Percentiles rank a stretch among this genome's conserved stretches.
These are phyloP conservation scores for Lomentospora prolificans DNA, from an alignment of 2,329 filamentous ascomycete species.

Conservation along the genomic window DNA sequence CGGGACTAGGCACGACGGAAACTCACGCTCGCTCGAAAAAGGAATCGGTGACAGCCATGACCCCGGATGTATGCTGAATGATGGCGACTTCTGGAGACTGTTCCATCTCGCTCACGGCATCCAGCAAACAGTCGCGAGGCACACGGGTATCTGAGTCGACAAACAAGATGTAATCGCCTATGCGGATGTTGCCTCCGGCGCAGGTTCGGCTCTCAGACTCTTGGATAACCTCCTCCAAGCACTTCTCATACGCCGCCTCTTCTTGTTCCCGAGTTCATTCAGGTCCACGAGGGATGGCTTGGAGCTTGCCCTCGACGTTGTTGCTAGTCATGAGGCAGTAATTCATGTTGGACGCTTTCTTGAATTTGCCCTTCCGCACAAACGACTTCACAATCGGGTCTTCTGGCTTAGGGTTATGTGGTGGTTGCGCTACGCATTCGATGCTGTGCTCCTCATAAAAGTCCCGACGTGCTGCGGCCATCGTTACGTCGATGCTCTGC, in stretches of 20 bases:
- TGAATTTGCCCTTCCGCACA: constrained; percentile 49
- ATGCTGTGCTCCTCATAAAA: constrained; percentile 49
- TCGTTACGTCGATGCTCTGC: constrained; percentile 37
- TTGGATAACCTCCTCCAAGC: constrained; percentile 38
- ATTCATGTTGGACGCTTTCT: constrained; percentile 62
- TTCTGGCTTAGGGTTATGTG: constrained; percentile 40
- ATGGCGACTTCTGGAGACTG: constrained; percentile 60
- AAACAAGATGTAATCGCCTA: constrained; percentile 55
- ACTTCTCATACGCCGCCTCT: constrained; percentile 37
- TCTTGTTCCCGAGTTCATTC: constrained; percentile 33
- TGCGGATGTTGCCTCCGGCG: constrained; percentile 50
- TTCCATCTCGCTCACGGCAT: constrained; percentile 64
- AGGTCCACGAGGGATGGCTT: constrained; percentile 31
- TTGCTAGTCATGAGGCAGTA: constrained; percentile 52
- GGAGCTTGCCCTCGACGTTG: constrained; percentile 51
- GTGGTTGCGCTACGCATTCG: constrained; percentile 43
- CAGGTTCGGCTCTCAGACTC: constrained; percentile 42
- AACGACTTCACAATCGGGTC: constrained; percentile 36
- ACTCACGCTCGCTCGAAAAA: constrained; percentile 55
- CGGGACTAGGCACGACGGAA: constrained; percentile 19
- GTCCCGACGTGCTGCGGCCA: constrained; percentile 30
- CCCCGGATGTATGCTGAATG: constrained; percentile 61
- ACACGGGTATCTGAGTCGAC: constrained; percentile 62
- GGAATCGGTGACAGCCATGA: constrained; percentile 65
- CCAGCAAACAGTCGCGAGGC: constrained; percentile 56